Conservation (phyloP, 805 yeast species). For the Sugiyamaella boreocaroliniensis region DNA sequence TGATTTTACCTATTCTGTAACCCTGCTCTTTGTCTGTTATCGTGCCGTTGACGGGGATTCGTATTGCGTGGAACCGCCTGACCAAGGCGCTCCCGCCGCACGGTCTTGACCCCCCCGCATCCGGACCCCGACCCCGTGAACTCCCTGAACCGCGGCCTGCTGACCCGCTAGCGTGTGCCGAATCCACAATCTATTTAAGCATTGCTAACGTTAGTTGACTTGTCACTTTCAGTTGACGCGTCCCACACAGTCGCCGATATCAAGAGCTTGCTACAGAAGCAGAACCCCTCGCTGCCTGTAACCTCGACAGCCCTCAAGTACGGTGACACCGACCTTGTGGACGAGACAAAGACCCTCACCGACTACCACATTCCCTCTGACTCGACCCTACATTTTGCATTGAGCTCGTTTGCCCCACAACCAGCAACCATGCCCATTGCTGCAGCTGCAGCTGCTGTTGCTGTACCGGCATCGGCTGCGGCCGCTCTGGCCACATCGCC, state of each 20-base stretch:
- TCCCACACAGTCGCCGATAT: constrained; percentile 29
- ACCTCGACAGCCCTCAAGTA: constrained; percentile 25
- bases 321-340: constrained; percentile 25
- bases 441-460: neutral
- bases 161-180: no score
- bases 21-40: no score
- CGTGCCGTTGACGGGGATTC: no score
- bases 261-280: constrained; percentile 26
- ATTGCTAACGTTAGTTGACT: neutral
- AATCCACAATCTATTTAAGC: neutral
- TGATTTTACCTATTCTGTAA: no score
- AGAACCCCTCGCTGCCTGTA: constrained; percentile 22
- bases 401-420: constrained; percentile 16
- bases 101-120: no score
- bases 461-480: constrained; percentile 11
- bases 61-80: no score
- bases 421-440: constrained; percentile 1
- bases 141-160: no score
- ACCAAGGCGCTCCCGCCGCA: no score
- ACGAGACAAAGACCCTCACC: constrained; percentile 27
- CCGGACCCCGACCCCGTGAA: no score
- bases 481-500: constrained; percentile 18
- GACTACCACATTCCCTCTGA: constrained; percentile 24
- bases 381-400: constrained; percentile 26
- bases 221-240: constrained; percentile 18